phyloP scores from a whole-genome alignment of 352 stramenopile species.

The Pythium pyrilobum region DNA sequence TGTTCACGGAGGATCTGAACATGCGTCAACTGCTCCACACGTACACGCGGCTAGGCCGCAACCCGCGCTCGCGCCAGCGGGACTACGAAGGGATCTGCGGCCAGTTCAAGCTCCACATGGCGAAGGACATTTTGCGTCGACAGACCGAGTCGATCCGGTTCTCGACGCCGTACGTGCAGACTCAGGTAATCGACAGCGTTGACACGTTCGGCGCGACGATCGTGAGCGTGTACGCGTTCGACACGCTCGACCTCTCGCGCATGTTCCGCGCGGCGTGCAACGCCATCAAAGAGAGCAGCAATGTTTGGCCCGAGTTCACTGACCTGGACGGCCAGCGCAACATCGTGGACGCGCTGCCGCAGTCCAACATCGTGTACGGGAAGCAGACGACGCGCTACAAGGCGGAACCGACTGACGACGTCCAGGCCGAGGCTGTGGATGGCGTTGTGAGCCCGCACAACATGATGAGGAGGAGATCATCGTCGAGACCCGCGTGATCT shows the following conservation, averaged over 20 bases:
- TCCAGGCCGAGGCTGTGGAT: not conserved
- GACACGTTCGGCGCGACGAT: slow-evolving; percentile 43
- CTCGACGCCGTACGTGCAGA: slow-evolving; percentile 31
- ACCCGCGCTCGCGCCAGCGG: slow-evolving; percentile 27
- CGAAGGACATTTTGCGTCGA: slow-evolving; percentile 39
- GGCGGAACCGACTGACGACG: slow-evolving; percentile 9
- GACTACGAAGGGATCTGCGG: slow-evolving; percentile 42
- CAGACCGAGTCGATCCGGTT: slow-evolving; percentile 40
- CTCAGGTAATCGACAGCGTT: slow-evolving; percentile 19
- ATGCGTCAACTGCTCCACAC: slow-evolving; percentile 49
- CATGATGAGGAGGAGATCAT: slow-evolving; percentile 15
- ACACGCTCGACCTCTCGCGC: slow-evolving; percentile 34
- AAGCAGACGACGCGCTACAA: slow-evolving; percentile 30
- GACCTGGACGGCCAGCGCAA: slow-evolving; percentile 21
- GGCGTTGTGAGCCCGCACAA: not conserved
- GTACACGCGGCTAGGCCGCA: slow-evolving; percentile 42
- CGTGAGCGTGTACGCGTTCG: slow-evolving; percentile 42
- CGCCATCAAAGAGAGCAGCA: slow-evolving; percentile 34
- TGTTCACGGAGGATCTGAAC: slow-evolving; percentile 32
- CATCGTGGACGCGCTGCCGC: slow-evolving; percentile 27
- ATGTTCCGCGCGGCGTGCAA: slow-evolving; percentile 39
- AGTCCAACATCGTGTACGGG: slow-evolving; percentile 41
- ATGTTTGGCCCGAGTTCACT: slow-evolving; percentile 40
- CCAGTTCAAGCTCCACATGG: slow-evolving; percentile 44
- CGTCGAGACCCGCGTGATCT: slow-evolving; percentile 27